Evolutionary conservation across 805 yeast species (phyloP), one percentile per base, ranked within the genome.

Genomic region (Nakazawaea holstii): DNA sequence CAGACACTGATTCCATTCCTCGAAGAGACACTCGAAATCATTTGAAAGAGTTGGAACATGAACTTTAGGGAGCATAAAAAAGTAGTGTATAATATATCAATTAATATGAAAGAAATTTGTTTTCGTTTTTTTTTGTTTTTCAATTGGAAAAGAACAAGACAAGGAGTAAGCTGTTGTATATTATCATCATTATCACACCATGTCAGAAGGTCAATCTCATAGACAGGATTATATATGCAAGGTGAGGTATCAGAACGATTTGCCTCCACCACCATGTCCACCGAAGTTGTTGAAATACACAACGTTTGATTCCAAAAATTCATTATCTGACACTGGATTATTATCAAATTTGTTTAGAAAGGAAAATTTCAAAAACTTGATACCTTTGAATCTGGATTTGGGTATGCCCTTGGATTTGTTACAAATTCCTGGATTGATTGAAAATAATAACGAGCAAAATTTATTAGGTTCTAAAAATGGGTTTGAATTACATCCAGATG

Each of bases 221-320:
- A 79, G 82, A 61, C 91, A 84, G 60, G 91, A 85, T 48, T 86
- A 82, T 59, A 80, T 86, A 48, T 95, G 95, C 40, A 84, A 85
- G 55, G 79, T 86, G 46, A 77, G 95, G 59, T 92, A 90, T 64
- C 79, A 79, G 50, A 94, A 94, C 62, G 86, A 80, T 58, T 72
- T 94, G 24, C 99, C 99, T 6, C 91, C 97, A 2, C 98, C 98
- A 8, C 85, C 92, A 24, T 74, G 94, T 52, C 89, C 96, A 40
- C 97, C 99, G 29, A 88, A 86, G 62, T 74, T 91, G 48, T 65
- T 94, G 45, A 77, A 81, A 43, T 77, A 82, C 54, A 69, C 65
- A 55, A 72, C 58, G 42, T 56, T 59, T 41, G 76, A 73, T 50
- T 60, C 65, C 13, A 69, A 66, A 50, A 76, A 76, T 44, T 60